Evolutionary conservation across 768 basidiomycete species (phyloP).

Genomic region (Tylopilus plumbeoviolaceoides): DNA sequence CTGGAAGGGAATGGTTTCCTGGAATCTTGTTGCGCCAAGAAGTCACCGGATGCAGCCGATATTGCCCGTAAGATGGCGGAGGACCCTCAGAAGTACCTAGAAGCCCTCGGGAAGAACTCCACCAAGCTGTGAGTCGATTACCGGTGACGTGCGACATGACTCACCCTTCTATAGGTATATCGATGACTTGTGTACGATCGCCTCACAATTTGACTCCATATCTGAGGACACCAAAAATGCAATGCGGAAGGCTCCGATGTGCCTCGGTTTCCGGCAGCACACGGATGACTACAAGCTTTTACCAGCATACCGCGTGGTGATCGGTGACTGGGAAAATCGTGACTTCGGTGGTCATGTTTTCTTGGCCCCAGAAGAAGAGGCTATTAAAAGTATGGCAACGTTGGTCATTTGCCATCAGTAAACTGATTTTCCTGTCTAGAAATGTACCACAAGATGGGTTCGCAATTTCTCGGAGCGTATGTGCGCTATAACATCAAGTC

Average conservation of each 20-base stretch:
- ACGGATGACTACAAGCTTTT: not conserved
- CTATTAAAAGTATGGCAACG: slow-evolving; percentile 7
- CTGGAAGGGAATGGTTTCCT: slow-evolving; percentile 4
- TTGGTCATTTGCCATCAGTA: not conserved
- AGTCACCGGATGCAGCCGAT: slow-evolving; percentile 12
- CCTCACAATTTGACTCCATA: slow-evolving; percentile 10
- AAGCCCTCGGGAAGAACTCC: not conserved
- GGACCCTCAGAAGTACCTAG: slow-evolving; percentile 5
- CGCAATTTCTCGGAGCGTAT: slow-evolving; percentile 7
- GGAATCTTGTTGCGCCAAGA: slow-evolving; percentile 11
- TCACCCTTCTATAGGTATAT: slow-evolving; percentile 7
- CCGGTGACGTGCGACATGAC: not conserved
- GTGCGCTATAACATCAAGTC: slow-evolving; percentile 2
- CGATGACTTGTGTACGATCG: slow-evolving; percentile 12
- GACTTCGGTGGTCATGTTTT: slow-evolving; percentile 7
- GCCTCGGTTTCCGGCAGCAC: not conserved
- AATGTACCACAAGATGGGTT: slow-evolving; percentile 14
- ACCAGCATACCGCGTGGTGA: slow-evolving; percentile 7
- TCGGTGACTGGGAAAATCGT: slow-evolving; percentile 11
- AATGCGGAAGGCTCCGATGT: slow-evolving; percentile 10
- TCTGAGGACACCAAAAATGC: slow-evolving; percentile 5
- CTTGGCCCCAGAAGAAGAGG: slow-evolving; percentile 6
- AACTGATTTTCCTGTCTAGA: not conserved
- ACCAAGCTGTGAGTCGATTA: slow-evolving; percentile 1
- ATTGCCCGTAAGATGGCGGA: slow-evolving; percentile 8